phyloP scores from a whole-genome alignment of 176 grass and related monocot species.

The Miscanthus lutarioriparius region DNA sequence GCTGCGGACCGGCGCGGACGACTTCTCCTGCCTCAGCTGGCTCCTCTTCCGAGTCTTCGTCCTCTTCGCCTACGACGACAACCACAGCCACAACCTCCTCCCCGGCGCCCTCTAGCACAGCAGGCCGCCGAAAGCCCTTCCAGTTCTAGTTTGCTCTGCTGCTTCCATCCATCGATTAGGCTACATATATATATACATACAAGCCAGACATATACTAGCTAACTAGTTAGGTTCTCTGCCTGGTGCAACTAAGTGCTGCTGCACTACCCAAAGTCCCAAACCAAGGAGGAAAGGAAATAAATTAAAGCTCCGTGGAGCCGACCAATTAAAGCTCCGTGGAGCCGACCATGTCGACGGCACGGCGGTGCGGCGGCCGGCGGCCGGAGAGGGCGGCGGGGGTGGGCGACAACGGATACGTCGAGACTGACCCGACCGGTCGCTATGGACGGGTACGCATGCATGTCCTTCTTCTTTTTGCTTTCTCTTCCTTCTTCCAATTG shows the following conservation, averaged over 20 bases:
- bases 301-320: too few species aligned
- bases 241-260: not conserved
- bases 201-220: not conserved
- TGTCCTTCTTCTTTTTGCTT: not conserved
- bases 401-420: conserved; percentile 74
- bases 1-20: conserved; percentile 37
- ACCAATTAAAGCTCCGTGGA: not conserved
- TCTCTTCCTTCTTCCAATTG: not conserved
- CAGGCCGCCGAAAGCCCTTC: not conserved
- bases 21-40: conserved; percentile 50
- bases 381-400: not conserved
- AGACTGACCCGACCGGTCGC: conserved; percentile 78
- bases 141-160: not conserved
- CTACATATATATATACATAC: not conserved
- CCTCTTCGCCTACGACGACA: conserved; percentile 15
- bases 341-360: conserved; percentile 24
- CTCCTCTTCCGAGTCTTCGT: conserved; percentile 46
- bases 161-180: not conserved
- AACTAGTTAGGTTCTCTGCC: not conserved
- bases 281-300: too few species aligned
- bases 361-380: conserved; percentile 30
- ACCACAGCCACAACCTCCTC: not conserved
- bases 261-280: too few species aligned
- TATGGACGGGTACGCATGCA: conserved; percentile 68
- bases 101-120: conserved; percentile 28